Conservation (phyloP, 805 yeast genomes). For the Middelhovenomyces tepae region DNA sequence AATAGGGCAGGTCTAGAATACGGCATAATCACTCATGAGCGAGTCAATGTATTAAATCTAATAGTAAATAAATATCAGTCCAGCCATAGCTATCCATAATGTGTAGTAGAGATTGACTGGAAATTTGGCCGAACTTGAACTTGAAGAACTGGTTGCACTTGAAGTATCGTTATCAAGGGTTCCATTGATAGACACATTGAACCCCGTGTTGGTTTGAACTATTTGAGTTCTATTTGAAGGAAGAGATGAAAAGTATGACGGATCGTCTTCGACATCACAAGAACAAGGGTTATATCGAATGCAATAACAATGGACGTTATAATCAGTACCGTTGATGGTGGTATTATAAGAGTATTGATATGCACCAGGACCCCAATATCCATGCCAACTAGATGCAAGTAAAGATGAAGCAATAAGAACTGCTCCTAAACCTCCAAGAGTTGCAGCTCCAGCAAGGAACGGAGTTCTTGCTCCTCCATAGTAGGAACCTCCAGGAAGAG, state of each 20-base stretch:
- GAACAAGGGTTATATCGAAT: constrained; percentile 14
- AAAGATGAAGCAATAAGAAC: constrained; percentile 5
- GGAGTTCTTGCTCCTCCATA: constrained; percentile 12
- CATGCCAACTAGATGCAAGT: constrained; percentile 6
- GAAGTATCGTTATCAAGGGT: constrained; percentile 12
- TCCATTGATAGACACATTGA: constrained; percentile 13
- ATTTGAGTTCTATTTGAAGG: constrained; percentile 8
- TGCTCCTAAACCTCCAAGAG: constrained; percentile 11
- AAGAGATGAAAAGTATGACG: constrained; percentile 11
- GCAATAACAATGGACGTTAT: constrained; percentile 16
- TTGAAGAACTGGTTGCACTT: too few species aligned
- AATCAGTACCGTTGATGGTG: constrained; percentile 16
- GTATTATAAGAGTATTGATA: constrained; percentile 15
- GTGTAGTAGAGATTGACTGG: too few species aligned
- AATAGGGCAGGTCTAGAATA: too few species aligned
- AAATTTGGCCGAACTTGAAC: too few species aligned
- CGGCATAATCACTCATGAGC: too few species aligned
- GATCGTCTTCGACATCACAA: constrained; percentile 12
- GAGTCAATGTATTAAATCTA: too few species aligned
- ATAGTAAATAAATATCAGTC: too few species aligned
- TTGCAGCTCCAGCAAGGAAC: constrained; percentile 9
- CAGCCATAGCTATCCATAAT: too few species aligned
- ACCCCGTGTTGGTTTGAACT: constrained; percentile 5
- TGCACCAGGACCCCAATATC: constrained; percentile 8
- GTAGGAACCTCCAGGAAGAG: constrained; percentile 8